Conservation (phyloP, 1,284 basidiomycete species). For the Trametes pubescens region DNA sequence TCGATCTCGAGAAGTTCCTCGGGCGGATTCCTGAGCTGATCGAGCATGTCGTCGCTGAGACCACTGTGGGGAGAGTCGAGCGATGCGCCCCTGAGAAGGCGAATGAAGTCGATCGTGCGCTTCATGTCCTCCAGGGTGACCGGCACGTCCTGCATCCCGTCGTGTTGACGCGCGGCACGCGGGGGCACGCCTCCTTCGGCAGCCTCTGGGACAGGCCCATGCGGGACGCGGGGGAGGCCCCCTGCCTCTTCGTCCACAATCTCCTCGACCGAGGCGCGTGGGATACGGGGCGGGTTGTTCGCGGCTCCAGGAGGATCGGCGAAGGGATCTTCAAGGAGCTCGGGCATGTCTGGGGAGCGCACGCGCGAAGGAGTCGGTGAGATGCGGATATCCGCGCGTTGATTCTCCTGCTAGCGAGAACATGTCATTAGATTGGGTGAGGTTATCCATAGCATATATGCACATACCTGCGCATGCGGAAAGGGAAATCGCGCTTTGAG, state of each 20-base stretch:
- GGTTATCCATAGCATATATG: no score
- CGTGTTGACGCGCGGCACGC: neutral
- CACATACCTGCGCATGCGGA: no score
- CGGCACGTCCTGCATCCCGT: neutral
- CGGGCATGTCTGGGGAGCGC: neutral
- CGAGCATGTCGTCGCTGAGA: neutral
- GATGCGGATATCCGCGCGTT: no score
- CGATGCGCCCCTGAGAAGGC: neutral
- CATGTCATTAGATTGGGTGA: no score
- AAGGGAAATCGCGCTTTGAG: no score
- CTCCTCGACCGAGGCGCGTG: neutral
- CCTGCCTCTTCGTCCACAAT: neutral
- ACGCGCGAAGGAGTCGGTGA: no score
- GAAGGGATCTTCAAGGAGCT: no score
- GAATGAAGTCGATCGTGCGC: neutral
- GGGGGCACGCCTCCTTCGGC: neutral
- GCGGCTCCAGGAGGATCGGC: no score
- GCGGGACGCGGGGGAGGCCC: no score
- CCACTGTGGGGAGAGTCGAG: constrained; percentile 1
- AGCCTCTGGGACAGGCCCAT: no score
- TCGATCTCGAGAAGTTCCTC: neutral
- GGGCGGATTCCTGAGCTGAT: neutral
- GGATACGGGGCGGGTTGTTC: no score
- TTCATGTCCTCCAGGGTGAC: constrained; percentile 7
- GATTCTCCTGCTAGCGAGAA: no score